Evolutionary conservation across 352 stramenopile genomes (phyloP).

Genomic region (Phytophthora ohioensis): DNA sequence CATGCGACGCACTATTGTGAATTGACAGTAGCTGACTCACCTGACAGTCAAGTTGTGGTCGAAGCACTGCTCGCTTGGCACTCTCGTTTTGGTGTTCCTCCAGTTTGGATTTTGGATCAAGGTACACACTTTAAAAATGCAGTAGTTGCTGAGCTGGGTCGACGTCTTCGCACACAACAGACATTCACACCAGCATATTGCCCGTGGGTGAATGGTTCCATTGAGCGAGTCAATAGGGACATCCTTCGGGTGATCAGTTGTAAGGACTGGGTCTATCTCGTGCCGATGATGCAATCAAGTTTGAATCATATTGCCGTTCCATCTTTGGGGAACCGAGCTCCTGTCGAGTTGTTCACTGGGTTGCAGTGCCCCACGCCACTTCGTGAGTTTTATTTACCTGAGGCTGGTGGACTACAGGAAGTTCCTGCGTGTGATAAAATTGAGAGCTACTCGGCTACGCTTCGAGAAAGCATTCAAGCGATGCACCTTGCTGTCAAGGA

Average conservation of each 20-base stretch:
- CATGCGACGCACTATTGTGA: not conserved
- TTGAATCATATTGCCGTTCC: constrained; percentile 3
- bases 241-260: constrained; percentile 17
- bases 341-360: constrained; percentile 22
- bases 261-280: constrained; percentile 19
- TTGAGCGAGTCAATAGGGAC: constrained; percentile 22
- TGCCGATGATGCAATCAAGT: constrained; percentile 21
- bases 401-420: not conserved
- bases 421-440: not conserved
- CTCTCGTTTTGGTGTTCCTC: not conserved
- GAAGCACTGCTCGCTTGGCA: not conserved
- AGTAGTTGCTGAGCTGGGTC: not conserved
- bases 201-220: constrained; percentile 31
- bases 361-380: constrained; percentile 1
- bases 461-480: constrained; percentile 2
- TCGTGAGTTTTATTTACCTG: not conserved
- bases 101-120: not conserved
- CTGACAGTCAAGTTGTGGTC: not conserved
- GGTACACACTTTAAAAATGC: not conserved
- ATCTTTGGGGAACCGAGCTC: constrained; percentile 4
- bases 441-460: not conserved
- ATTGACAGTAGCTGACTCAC: not conserved
- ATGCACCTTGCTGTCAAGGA: constrained; percentile 8
- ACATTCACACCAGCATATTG: constrained; percentile 19
- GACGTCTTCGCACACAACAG: not conserved